Evolutionary conservation across 805 yeast genomes (phyloP), one percentile per base, ranked within the genome.

Genomic region (Vanderwaltozyma yarrowii): DNA sequence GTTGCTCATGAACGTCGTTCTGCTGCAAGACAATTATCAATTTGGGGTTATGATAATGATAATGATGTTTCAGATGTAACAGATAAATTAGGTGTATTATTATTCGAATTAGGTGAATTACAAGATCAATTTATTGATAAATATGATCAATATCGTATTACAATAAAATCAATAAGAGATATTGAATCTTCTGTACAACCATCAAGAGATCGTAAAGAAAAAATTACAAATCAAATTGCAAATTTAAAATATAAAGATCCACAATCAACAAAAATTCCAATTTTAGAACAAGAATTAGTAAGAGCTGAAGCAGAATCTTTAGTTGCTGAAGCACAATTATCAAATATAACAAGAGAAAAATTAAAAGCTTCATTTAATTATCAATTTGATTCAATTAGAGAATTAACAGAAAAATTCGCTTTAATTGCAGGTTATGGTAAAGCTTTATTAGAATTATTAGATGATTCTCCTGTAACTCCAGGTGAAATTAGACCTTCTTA

Each of bases 291-390:
- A 71, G 97, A 92, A 70, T 76, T 92, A 62, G 97, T 92, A 51
- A 80, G 98, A 68, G 96, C 97, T 37, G 98, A 89, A 73, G 97
- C 97, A 50, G 97, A 92, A 71, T 86, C 96, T 36, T 78, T 89
- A 54, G 98, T 89, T 56, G 98, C 98, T 43, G 98, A 89, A 73
- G 97, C 97, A 43, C 98, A 89, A 73, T 78, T 89, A 62, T 85
- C 96, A 46, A 89, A 89, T 72, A 89, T 92, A 67, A 89, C 97
- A 55, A 84, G 98, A 68, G 96, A 88, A 70, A 88, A 88, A 73
- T 74, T 89, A 62, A 92, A 92, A 80, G 92, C 95, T 50, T 94
- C 96, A 39, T 92, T 84, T 75, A 79, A 83, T 71, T 88, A 89
- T 70, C 96, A 89, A 69, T 89, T 89, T 55, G 97, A 92, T 64